Evolutionary conservation across 257 asterid genomes (phyloP), one percentile per base, ranked within the genome.

Genomic region (Nicotiana attenuata): DNA sequence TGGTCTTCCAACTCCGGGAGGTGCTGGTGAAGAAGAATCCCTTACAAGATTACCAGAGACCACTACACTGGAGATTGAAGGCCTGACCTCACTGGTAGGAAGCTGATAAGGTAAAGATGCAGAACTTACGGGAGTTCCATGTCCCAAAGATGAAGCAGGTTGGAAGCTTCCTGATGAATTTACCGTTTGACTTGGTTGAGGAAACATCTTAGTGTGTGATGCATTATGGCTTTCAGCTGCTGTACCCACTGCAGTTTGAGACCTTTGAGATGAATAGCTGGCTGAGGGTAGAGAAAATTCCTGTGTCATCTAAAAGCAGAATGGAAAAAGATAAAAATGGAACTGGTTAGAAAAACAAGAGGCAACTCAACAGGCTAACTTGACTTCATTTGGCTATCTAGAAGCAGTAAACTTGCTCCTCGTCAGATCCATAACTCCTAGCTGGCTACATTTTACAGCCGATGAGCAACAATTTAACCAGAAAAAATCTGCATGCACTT

Each of bases 1-100:
- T 10, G 89, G 83, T 77, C 91, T 84, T 81, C 92, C 97, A 86
- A 86, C 91, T 88, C 93, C 89, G 75, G 94, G 87, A 86, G 86
- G 77, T 81, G 88, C 85, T 28, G 89, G 82, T 80, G 95, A 82
- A 87, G 87, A 79, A 56, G 87, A 76, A 67, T 81, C 89, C 67
- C 80, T 83, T n/a, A 83, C 89, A 83, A 84, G 86, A 88, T 89
- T 93, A 87, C 87, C 85, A 41, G 94, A 52, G 56, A 93, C 81
- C 82, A 89, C 82, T 65, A 90, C 90, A 84, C 88, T 69, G 78
- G 94, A 85, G 88, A 81, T 88, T 78, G 82, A 68, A 66, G 94
- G 93, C 82, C 94, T 92, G 82, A 96, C 87, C 92, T 94, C 98
- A 81, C 98, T 96, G 28, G 94, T 88, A 80, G 98, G 97, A 77